Evolutionary conservation across 2,329 filamentous ascomycete genomes (phyloP).

Genomic region (Sporothrix mexicana): DNA sequence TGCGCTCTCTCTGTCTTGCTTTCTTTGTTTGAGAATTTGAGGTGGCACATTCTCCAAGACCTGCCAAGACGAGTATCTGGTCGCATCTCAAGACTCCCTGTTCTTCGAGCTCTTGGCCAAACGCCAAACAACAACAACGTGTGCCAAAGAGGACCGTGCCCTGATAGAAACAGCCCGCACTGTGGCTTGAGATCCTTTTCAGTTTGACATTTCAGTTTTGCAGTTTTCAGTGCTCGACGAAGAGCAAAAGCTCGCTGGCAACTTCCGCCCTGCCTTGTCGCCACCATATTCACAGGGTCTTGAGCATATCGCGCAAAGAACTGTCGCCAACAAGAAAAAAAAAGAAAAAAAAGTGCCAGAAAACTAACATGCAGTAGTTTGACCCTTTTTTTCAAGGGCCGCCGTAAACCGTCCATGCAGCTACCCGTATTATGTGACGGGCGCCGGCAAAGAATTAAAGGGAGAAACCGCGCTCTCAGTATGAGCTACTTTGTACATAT

Average conservation of each 20-base stretch:
- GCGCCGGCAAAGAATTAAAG: not conserved
- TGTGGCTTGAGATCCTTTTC: not conserved
- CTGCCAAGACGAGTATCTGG: not conserved
- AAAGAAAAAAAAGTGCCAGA: not conserved
- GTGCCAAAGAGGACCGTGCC: conserved; percentile 5
- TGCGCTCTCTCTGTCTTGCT: not conserved
- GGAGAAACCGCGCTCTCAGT: no score
- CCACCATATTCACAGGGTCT: not conserved
- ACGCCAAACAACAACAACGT: not conserved
- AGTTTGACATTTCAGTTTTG: no score
- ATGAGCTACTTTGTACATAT: no score
- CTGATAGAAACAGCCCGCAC: not conserved
- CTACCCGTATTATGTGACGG: conserved; percentile 7
- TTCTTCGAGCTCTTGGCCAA: conserved; percentile 18
- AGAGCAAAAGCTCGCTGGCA: not conserved
- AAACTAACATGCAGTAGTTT: conserved; percentile 18
- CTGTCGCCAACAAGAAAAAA: not conserved
- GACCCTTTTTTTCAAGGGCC: not conserved
- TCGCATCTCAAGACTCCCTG: not conserved
- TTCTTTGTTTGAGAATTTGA: not conserved
- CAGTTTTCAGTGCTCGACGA: not conserved
- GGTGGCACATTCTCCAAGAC: conserved; percentile 18
- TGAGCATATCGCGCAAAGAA: not conserved
- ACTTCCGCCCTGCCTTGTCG: not conserved
- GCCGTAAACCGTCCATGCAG: conserved; percentile 19